These are phyloP conservation scores for Datura wrightii DNA, from an alignment of 257 asterid species.

Conservation along the genomic window DNA sequence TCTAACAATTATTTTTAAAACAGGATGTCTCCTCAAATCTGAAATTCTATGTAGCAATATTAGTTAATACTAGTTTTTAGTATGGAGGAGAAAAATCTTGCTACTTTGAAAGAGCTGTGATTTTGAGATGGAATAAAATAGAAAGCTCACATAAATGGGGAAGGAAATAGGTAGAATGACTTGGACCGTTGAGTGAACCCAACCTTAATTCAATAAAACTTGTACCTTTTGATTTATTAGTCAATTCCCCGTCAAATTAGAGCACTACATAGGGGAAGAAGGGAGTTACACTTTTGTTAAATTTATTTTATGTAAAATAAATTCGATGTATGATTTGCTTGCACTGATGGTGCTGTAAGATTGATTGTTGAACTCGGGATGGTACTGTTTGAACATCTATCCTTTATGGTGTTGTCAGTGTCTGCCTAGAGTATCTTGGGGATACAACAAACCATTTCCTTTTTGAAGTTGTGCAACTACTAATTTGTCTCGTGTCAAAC, in stretches of 20 bases:
- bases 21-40: not conserved
- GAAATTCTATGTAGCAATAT: not conserved
- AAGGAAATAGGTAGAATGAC: not conserved
- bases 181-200: not conserved
- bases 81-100: not conserved
- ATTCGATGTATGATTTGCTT: not conserved
- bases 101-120: not conserved
- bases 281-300: not conserved
- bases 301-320: not conserved
- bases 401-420: not conserved
- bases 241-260: not conserved
- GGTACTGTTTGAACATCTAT: not conserved
- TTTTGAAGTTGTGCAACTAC: not conserved
- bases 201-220: not conserved
- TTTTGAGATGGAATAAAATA: not conserved
- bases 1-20: not conserved
- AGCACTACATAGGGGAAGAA: not conserved
- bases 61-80: not conserved
- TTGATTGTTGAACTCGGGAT: not conserved
- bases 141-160: not conserved
- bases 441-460: conserved; percentile 3
- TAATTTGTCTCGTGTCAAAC: not conserved
- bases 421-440: not conserved
- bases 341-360: not conserved
- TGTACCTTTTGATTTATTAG: not conserved